phyloP scores from a whole-genome alignment of 306 rosid genomes.

The Datisca glomerata region DNA sequence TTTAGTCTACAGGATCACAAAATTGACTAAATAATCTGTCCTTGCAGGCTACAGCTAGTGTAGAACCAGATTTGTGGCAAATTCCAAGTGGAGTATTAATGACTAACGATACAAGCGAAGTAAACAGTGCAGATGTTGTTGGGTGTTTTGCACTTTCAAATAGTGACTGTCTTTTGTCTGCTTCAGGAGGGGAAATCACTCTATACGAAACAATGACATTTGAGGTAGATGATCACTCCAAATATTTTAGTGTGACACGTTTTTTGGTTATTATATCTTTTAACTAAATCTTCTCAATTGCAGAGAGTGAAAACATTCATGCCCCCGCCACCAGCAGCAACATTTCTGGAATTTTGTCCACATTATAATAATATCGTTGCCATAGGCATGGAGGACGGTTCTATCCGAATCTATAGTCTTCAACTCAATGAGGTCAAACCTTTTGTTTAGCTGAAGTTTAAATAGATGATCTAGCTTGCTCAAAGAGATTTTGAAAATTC shows the following conservation, averaged over 20 bases:
- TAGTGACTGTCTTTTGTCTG: constrained; percentile 24
- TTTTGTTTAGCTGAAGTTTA: no score
- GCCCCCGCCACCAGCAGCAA: constrained; percentile 26
- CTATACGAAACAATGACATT: constrained; percentile 18
- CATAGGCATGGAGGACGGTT: constrained; percentile 25
- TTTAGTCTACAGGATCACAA: neutral
- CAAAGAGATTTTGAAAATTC: no score
- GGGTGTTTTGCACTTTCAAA: constrained; percentile 22
- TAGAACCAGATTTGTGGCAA: constrained; percentile 18
- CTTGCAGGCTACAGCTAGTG: constrained; percentile 17
- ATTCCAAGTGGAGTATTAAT: constrained; percentile 13
- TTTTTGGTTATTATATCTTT: neutral
- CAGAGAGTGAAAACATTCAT: constrained; percentile 16
- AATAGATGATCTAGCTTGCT: no score
- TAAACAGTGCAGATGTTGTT: constrained; percentile 2
- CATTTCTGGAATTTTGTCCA: constrained; percentile 22
- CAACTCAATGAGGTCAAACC: no score
- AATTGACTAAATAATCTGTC: neutral
- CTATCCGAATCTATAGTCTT: constrained; percentile 14
- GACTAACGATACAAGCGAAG: constrained; percentile 15
- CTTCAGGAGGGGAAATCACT: constrained; percentile 26
- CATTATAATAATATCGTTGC: constrained; percentile 25
- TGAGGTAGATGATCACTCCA: constrained; percentile 13
- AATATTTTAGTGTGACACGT: neutral
- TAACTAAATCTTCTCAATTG: neutral